phyloP scores from a whole-genome alignment of 179 eudicot species.

The Beta macrorhiza region DNA sequence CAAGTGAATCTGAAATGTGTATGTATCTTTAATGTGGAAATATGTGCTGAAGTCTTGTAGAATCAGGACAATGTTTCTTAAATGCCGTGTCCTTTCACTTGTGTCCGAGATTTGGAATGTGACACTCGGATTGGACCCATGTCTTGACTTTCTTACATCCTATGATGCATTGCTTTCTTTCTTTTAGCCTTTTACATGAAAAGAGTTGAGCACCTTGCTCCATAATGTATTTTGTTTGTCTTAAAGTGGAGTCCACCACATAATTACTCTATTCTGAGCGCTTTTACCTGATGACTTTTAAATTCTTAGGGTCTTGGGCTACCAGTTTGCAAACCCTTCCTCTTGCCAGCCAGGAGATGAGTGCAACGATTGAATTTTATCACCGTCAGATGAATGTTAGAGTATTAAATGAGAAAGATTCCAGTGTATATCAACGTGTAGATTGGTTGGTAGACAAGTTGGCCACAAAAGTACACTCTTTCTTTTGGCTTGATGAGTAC shows the following conservation, averaged over 20 bases:
- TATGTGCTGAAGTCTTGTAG: too few relatives aligned
- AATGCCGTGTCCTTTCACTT: too few relatives aligned
- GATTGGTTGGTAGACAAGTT: slow-evolving; percentile 91
- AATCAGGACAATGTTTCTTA: too few relatives aligned
- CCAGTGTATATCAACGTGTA: slow-evolving; percentile 56
- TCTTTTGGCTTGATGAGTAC: slow-evolving; percentile 93
- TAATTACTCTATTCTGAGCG: not conserved
- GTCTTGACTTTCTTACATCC: not conserved
- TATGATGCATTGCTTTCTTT: not conserved
- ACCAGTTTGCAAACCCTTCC: slow-evolving; percentile 57
- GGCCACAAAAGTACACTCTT: slow-evolving; percentile 79
- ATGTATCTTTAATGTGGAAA: too few relatives aligned
- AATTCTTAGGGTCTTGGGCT: slow-evolving; percentile 57
- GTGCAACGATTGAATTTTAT: slow-evolving; percentile 74
- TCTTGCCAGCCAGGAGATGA: slow-evolving; percentile 79
- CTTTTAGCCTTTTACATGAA: not conserved
- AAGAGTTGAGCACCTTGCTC: not conserved
- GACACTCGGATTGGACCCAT: too few relatives aligned
- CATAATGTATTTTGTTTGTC: not conserved
- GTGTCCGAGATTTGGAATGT: too few relatives aligned
- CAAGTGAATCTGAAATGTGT: too few relatives aligned
- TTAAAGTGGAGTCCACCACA: not conserved
- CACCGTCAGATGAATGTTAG: slow-evolving; percentile 78
- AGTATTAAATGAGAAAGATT: slow-evolving; percentile 59
- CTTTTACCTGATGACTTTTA: not conserved